A percentile compares a stretch with the other conserved stretches of the same genome.
phyloP scores from a whole-genome alignment of 2,329 filamentous ascomycete species.

The Teratosphaeriaceae sp. region DNA sequence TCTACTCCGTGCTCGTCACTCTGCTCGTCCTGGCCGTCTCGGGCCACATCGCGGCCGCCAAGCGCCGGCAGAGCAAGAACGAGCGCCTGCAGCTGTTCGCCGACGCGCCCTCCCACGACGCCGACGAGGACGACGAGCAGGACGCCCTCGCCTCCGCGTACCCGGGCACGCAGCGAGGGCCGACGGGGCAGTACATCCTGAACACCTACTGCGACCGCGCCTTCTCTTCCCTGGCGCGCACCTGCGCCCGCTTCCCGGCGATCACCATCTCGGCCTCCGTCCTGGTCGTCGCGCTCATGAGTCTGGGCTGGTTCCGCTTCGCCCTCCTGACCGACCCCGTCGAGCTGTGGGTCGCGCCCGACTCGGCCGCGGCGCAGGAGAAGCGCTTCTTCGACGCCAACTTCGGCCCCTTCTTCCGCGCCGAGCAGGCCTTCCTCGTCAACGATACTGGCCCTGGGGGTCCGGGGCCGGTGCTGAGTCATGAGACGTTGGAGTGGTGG shows the following conservation, averaged over 20 bases:
- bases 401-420: slow-evolving; percentile 93
- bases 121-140: slow-evolving; percentile 80
- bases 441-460: slow-evolving; percentile 66
- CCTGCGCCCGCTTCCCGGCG: slow-evolving; percentile 74
- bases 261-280: slow-evolving; percentile 74
- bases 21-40: slow-evolving; percentile 59
- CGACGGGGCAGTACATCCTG: slow-evolving; percentile 70
- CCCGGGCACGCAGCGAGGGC: no score
- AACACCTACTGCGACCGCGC: slow-evolving; percentile 75
- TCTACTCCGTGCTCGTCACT: slow-evolving; percentile 70
- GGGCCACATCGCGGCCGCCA: slow-evolving; percentile 69
- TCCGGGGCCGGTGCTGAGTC: slow-evolving; percentile 72
- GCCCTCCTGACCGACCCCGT: slow-evolving; percentile 87
- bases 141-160: slow-evolving; percentile 52
- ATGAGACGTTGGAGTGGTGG: slow-evolving; percentile 91
- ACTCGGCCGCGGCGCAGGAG: slow-evolving; percentile 82
- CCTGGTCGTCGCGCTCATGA: slow-evolving; percentile 70
- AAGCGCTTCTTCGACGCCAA: slow-evolving; percentile 89
- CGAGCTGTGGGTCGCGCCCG: slow-evolving; percentile 91
- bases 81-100: slow-evolving; percentile 82
- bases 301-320: slow-evolving; percentile 82
- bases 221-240: slow-evolving; percentile 73
- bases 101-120: no score
- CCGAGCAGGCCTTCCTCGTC: slow-evolving; percentile 87
- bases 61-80: slow-evolving; percentile 65